These are phyloP conservation scores for Oemleria cerasiformis DNA, from an alignment of 306 rosid genomes.

Conservation along the genomic window DNA sequence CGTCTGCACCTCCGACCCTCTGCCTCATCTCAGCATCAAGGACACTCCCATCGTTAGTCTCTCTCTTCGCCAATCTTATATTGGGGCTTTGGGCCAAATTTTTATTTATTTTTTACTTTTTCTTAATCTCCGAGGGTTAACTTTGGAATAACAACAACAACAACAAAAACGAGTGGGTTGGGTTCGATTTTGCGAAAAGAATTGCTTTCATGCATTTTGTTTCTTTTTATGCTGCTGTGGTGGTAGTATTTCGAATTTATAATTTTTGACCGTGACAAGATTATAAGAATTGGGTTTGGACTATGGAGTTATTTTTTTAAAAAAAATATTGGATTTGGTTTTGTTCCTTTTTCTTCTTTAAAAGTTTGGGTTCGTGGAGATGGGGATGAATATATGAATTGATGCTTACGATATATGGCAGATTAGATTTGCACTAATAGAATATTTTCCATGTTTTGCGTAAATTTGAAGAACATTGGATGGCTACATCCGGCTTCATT, in stretches of 20 bases:
- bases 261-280: not conserved
- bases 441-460: slow-evolving; percentile 6
- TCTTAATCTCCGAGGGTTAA: slow-evolving; percentile 2
- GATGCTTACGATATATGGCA: not conserved
- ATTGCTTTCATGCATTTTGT: slow-evolving; percentile 14
- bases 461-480: slow-evolving; percentile 16
- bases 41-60: slow-evolving; percentile 86
- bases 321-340: not conserved
- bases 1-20: slow-evolving; percentile 72
- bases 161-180: not conserved
- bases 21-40: slow-evolving; percentile 90
- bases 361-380: not conserved
- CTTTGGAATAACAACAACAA: not conserved
- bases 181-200: not conserved
- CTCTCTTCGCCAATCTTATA: slow-evolving; percentile 8
- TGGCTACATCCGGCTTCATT: not conserved
- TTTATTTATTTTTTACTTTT: not conserved
- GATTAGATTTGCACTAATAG: slow-evolving; percentile 5
- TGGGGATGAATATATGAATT: not conserved
- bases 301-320: not conserved
- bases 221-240: not conserved
- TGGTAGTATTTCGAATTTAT: not conserved
- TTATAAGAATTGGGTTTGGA: not conserved
- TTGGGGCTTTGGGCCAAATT: not conserved
- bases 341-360: not conserved